Conservation (phyloP, 1,139 yeast genomes). For the Diutina catenulata region DNA sequence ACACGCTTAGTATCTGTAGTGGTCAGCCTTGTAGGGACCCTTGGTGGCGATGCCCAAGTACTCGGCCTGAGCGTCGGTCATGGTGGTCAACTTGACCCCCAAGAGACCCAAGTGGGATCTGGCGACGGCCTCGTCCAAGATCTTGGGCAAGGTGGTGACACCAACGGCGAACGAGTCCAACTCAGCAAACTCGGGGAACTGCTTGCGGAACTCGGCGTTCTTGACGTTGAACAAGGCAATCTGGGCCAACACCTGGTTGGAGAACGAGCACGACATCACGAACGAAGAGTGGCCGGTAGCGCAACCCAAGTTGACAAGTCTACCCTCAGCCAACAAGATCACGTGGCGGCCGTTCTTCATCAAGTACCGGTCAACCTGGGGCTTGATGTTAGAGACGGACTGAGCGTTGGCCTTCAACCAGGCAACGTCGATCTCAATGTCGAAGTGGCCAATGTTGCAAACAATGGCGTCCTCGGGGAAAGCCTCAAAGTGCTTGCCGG, state of each 20-base stretch:
- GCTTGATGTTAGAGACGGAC: conserved; percentile 92
- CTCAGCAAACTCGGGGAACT: conserved; percentile 85
- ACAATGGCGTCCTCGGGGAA: conserved; percentile 99
- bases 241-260: conserved; percentile 99
- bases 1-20: conserved; percentile 79
- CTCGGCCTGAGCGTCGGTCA: conserved; percentile 78
- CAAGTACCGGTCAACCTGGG: conserved; percentile 98
- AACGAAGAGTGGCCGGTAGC: conserved; percentile 99
- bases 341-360: conserved; percentile 86
- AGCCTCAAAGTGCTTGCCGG: conserved; percentile 71
- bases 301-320: conserved; percentile 99
- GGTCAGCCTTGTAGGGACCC: conserved; percentile 99
- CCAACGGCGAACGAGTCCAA: conserved; percentile 86
- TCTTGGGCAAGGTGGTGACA: conserved; percentile 96
- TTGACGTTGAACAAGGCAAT: conserved; percentile 93
- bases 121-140: conserved; percentile 98
- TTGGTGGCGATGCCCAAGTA: conserved; percentile 87
- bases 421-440: conserved; percentile 97
- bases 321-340: conserved; percentile 97
- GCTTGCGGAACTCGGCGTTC: conserved; percentile 67
- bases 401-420: conserved; percentile 90
- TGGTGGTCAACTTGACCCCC: conserved; percentile 78
- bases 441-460: conserved; percentile 99
- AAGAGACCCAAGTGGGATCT: conserved; percentile 93
- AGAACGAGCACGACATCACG: conserved; percentile 99